Percentiles rank a stretch among this genome's conserved stretches.
These are phyloP conservation scores for Mortierella sp. DNA, from an alignment of 371 early-diverging fungal species.

Conservation along the genomic window DNA sequence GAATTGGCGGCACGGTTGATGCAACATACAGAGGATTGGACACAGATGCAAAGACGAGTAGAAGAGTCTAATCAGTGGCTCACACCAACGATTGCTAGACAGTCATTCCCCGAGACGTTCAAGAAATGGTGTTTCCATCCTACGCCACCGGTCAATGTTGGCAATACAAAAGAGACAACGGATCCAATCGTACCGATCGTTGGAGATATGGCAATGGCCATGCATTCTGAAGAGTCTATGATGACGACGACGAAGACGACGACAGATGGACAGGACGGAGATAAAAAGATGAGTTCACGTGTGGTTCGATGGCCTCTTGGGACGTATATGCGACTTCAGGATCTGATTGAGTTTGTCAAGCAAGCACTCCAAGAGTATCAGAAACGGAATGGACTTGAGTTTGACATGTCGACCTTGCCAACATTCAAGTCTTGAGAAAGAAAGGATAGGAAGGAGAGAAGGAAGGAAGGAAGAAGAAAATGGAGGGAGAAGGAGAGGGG, in stretches of 20 bases:
- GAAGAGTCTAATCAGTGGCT: conserved; percentile 19
- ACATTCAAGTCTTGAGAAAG: not conserved
- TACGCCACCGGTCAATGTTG: too few relatives aligned
- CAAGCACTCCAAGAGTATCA: conserved; percentile 29
- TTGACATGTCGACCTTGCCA: conserved; percentile 7
- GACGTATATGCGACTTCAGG: conserved; percentile 19
- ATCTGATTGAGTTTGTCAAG: conserved; percentile 32
- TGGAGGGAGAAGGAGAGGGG: too few relatives aligned
- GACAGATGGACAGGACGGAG: too few relatives aligned
- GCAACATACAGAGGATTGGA: conserved; percentile 27
- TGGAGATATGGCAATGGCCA: not conserved
- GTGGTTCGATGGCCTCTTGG: conserved; percentile 24
- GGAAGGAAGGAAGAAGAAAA: too few relatives aligned
- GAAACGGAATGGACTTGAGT: conserved; percentile 26
- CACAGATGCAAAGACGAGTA: conserved; percentile 13
- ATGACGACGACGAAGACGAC: not conserved
- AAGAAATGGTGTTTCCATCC: conserved; percentile 18
- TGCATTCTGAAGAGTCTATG: not conserved
- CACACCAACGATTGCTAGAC: conserved; percentile 15
- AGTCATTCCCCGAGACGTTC: conserved; percentile 30
- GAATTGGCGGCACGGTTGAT: conserved; percentile 9
- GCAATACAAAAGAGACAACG: too few relatives aligned
- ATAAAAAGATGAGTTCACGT: not conserved
- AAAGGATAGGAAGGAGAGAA: not conserved
- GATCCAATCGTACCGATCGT: not conserved